Base-by-base conservation (phyloP, 768 basidiomycete genomes). In the Hygrocybe punicea region DNA sequence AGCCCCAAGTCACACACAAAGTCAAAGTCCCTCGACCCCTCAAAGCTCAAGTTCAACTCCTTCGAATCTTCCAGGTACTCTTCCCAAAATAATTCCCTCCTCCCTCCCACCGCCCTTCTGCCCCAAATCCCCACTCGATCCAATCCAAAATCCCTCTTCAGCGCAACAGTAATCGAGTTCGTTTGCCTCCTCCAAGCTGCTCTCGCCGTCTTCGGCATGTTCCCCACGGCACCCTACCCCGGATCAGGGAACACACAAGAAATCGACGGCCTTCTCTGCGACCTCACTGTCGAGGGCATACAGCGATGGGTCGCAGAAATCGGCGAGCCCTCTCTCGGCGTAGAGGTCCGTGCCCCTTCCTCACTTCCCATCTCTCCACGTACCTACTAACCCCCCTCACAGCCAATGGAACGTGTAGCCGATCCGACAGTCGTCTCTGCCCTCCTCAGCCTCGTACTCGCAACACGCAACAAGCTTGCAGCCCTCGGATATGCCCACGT, bases 221-320 rank as follows among this genome's bases (percentile, higher is more conserved):
- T 71, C 52, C 61, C 61, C n/a, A 54, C 56, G 25, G 54, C 60
- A 13, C 57, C 65, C 6, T 55, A 58, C 40, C 57, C 58, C 33
- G 49, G 36, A 14, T 29, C 46, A 21, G 47, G 44, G 21, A 49
- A 25, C 16, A 42, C 25, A 10, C 19, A 36, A 23, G 53, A 53
- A 11, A 64, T 80, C 42, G 84, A 93, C 68, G 91, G 91, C 1
- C 76, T 93, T 13, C 71, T 93, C 21, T 93, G 91, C 65, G 89
- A 93, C 68, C 71, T 77, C 13, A 91, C 91, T 0, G 81, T 89
- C 24, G 83, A 86, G 24, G 89, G 84, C 5, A 81, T 93, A 34
- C 76, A 80, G 48, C 74, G 71, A 51, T 93, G 91, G 90, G 81
- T 83, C 29, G 64, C 77, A 13, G 81, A 83, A 45, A 77, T 92